A percentile compares a stretch with the other conserved stretches of the same genome.
phyloP scores from a whole-genome alignment of 768 basidiomycete genomes.

The Tricholoma flavovirens region DNA sequence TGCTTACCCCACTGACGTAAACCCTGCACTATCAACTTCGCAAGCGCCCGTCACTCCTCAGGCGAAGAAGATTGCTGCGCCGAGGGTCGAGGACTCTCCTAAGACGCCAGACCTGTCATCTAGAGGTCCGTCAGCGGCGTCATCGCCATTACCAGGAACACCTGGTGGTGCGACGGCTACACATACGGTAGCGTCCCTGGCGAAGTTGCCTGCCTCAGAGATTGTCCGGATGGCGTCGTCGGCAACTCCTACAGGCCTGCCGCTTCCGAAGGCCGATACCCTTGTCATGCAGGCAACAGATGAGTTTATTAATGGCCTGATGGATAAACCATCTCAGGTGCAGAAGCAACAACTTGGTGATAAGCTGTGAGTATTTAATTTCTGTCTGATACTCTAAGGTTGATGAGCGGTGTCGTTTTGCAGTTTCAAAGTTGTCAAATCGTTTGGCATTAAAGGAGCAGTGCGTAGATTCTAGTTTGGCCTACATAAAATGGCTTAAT shows the following conservation, averaged over 20 bases:
- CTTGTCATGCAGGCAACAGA: conserved; percentile 64
- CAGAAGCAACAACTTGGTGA: conserved; percentile 82
- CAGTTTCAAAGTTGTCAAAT: conserved; percentile 60
- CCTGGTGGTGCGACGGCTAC: conserved; percentile 36
- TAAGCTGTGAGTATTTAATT: conserved; percentile 47
- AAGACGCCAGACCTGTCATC: conserved; percentile 75
- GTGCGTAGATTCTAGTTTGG: conserved; percentile 34
- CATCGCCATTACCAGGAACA: conserved; percentile 64
- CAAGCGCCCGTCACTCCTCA: conserved; percentile 53
- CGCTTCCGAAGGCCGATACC: conserved; percentile 66
- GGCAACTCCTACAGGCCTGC: conserved; percentile 44
- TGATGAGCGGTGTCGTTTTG: neutral
- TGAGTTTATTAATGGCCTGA: conserved; percentile 60
- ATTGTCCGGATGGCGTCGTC: conserved; percentile 63
- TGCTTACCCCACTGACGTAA: conserved; percentile 8
- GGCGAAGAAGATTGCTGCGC: conserved; percentile 43
- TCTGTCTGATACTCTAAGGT: neutral
- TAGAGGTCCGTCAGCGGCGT: conserved; percentile 63
- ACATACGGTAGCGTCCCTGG: conserved; percentile 66
- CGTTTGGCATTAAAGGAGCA: conserved; percentile 76
- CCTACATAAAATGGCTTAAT: neutral
- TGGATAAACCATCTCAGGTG: conserved; percentile 46
- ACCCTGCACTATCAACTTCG: conserved; percentile 16
- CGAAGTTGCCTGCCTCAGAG: conserved; percentile 68
- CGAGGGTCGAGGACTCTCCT: conserved; percentile 46